Percentiles rank a stretch among this genome's conserved stretches.
Evolutionary conservation across 352 stramenopile genomes (phyloP).

Genomic region (Pythium phragmiticola): DNA sequence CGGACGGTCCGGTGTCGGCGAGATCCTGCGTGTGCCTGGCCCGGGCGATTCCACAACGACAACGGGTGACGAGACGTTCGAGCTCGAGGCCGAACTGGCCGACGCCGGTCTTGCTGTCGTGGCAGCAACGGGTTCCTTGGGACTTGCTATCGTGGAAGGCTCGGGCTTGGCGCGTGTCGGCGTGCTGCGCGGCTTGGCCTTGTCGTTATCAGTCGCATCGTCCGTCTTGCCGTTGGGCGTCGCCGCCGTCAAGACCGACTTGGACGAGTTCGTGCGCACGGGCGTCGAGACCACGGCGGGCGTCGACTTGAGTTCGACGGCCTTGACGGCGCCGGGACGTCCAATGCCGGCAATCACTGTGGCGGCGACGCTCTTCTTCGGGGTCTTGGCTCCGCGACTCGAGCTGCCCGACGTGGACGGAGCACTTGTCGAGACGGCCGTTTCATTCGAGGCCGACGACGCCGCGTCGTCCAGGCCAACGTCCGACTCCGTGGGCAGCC

Average conservation of each 20-base stretch:
- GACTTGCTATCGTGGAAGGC: constrained; percentile 30
- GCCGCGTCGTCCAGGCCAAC: constrained; percentile 59
- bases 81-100: constrained; percentile 23
- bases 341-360: constrained; percentile 69
- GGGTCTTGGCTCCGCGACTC: constrained; percentile 49
- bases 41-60: constrained; percentile 22
- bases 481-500: constrained; percentile 68
- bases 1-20: constrained; percentile 24
- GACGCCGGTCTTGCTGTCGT: constrained; percentile 24
- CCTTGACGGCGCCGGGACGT: constrained; percentile 67
- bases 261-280: constrained; percentile 40
- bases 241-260: constrained; percentile 27
- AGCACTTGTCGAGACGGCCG: not conserved
- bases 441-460: constrained; percentile 21
- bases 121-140: constrained; percentile 26
- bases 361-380: constrained; percentile 60
- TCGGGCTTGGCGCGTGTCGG: constrained; percentile 49
- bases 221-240: constrained; percentile 54
- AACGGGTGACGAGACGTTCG: constrained; percentile 21
- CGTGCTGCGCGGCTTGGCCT: constrained; percentile 45
- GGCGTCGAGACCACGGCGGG: constrained; percentile 38
- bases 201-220: constrained; percentile 45
- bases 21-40: constrained; percentile 8
- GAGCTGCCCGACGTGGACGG: constrained; percentile 2
- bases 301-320: constrained; percentile 80